Evolutionary conservation across 2,329 filamentous ascomycete species (phyloP).

Genomic region (Penicillium sp.): DNA sequence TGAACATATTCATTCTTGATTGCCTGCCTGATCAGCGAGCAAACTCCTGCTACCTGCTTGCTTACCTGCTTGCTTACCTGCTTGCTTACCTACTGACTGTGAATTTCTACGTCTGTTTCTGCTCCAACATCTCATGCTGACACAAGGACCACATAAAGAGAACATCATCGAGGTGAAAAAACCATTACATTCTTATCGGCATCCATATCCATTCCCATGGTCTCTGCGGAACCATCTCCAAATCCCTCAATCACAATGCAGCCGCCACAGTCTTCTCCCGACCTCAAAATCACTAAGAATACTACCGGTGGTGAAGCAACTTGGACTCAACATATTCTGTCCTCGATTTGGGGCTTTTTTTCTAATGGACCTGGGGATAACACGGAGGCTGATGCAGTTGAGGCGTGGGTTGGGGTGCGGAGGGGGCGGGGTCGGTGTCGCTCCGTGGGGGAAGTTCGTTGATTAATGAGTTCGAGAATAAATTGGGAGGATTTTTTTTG

Average conservation of each 20-base stretch:
- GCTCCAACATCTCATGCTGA: not conserved
- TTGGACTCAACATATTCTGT: slow-evolving; percentile 13
- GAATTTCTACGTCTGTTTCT: not conserved
- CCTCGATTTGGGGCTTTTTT: slow-evolving; percentile 15
- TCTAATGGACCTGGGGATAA: not conserved
- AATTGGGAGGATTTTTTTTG: not conserved
- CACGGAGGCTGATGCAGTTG: slow-evolving; percentile 20
- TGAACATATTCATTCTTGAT: not conserved
- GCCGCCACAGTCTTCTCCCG: not conserved
- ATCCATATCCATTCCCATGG: not conserved
- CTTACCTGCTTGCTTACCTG: too few relatives aligned
- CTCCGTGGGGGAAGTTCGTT: slow-evolving; percentile 20
- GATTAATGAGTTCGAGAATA: not conserved
- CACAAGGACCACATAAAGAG: not conserved
- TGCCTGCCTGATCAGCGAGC: too few relatives aligned
- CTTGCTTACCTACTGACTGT: not conserved
- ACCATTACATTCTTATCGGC: not conserved
- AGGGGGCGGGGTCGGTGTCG: slow-evolving; percentile 19
- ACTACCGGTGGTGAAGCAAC: not conserved
- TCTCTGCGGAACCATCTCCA: not conserved
- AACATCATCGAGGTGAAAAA: not conserved
- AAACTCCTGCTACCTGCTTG: too few relatives aligned
- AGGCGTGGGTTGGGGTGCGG: slow-evolving; percentile 21
- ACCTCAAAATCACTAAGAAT: not conserved
- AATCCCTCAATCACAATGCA: not conserved